Conservation (phyloP, 139 green algal genomes). For the Penium margaritaceum region DNA sequence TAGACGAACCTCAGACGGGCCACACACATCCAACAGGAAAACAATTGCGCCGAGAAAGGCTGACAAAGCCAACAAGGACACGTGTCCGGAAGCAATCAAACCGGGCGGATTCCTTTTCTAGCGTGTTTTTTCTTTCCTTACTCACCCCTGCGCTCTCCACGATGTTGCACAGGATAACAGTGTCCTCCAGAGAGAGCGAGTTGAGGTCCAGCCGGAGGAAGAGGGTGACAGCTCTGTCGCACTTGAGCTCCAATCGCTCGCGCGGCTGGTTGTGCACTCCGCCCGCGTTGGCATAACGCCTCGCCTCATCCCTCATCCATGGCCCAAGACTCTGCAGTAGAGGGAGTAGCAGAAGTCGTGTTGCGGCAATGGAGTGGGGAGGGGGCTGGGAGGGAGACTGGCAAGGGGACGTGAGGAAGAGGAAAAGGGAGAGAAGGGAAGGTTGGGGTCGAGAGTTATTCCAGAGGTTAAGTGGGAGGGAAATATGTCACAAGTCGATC, state of each 20-base stretch:
- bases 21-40: too few species aligned
- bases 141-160: conserved; percentile 17
- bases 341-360: neutral
- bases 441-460: too few species aligned
- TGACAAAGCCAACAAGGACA: too few species aligned
- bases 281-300: conserved; percentile 14
- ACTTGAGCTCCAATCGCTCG: conserved; percentile 5
- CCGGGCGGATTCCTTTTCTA: too few species aligned
- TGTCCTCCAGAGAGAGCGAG: conserved; percentile 19
- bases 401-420: neutral
- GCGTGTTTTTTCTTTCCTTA: too few species aligned
- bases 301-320: conserved; percentile 10
- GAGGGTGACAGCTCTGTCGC: conserved; percentile 8
- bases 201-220: conserved; percentile 18
- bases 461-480: too few species aligned
- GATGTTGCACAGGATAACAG: conserved; percentile 17
- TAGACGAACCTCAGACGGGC: too few species aligned
- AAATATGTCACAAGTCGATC: neutral
- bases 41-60: too few species aligned
- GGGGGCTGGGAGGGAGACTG: too few species aligned
- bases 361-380: too few species aligned
- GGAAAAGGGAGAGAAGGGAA: neutral
- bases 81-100: too few species aligned
- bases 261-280: conserved; percentile 23
- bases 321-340: conserved; percentile 18